These are phyloP conservation scores for Debaryomyces subglobosus DNA, from an alignment of 1,139 yeast genomes.

Conservation along the genomic window DNA sequence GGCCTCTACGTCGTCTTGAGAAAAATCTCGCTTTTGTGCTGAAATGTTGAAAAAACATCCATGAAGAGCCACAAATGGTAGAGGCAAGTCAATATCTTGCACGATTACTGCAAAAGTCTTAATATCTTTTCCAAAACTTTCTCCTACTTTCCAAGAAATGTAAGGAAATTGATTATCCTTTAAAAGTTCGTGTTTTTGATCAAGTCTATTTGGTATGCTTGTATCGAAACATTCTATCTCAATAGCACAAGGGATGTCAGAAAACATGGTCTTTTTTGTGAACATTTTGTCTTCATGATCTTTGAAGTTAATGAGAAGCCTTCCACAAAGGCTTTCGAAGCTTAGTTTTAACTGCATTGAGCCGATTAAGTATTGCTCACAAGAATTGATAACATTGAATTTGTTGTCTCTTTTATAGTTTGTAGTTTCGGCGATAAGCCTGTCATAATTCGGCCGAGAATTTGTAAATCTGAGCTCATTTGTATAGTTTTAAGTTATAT, in stretches of 20 bases:
- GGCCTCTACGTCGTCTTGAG: not conserved
- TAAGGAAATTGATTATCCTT: conserved; percentile 1
- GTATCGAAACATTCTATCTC: not conserved
- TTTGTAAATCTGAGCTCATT: no score
- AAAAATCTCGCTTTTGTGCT: not conserved
- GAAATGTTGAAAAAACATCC: conserved; percentile 4
- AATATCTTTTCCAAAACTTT: not conserved
- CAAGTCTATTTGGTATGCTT: not conserved
- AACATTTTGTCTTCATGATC: conserved; percentile 2
- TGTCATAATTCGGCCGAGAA: no score
- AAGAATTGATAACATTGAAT: no score
- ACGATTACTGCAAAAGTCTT: not conserved
- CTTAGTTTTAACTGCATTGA: not conserved
- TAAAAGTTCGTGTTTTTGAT: not conserved
- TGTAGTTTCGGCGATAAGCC: no score
- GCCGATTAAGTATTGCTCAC: no score
- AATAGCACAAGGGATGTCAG: not conserved
- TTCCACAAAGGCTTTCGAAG: not conserved
- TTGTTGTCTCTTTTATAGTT: no score
- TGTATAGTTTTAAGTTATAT: no score
- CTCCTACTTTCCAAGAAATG: not conserved
- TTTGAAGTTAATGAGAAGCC: not conserved
- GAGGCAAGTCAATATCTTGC: conserved; percentile 2
- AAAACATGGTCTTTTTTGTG: not conserved
- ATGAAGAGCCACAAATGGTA: not conserved